A percentile compares a stretch with the other conserved stretches of the same genome.
Evolutionary conservation across 1,284 basidiomycete species (phyloP).

Genomic region (Porogramme epimiltina): DNA sequence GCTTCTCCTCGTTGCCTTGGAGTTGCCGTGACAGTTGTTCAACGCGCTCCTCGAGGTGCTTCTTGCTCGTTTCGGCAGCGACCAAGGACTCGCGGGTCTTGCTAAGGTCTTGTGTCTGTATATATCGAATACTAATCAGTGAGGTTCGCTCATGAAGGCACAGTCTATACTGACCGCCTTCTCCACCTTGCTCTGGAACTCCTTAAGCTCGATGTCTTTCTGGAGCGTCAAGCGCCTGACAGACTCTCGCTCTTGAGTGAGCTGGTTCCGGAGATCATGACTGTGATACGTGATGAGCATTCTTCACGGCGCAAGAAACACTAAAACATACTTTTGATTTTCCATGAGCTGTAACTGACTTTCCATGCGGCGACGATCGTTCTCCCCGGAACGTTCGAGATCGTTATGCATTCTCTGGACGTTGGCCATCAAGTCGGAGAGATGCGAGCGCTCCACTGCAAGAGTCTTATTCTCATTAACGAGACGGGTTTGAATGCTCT

Average conservation of each 20-base stretch:
- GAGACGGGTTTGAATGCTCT: constrained; percentile 79
- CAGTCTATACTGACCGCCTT: constrained; percentile 51
- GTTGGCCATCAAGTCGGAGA: constrained; percentile 86
- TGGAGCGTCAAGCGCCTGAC: constrained; percentile 72
- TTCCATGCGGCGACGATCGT: constrained; percentile 80
- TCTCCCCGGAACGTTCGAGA: constrained; percentile 79
- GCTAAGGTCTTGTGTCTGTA: constrained; percentile 64
- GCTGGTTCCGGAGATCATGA: constrained; percentile 73
- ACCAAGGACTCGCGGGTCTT: constrained; percentile 75
- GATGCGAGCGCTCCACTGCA: constrained; percentile 77
- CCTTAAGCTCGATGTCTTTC: constrained; percentile 80
- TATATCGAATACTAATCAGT: background rate
- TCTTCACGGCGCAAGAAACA: no score
- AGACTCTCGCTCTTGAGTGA: constrained; percentile 82
- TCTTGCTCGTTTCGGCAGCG: constrained; percentile 78
- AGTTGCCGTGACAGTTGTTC: constrained; percentile 73
- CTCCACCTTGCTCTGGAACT: constrained; percentile 75
- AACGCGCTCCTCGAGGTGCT: constrained; percentile 78
- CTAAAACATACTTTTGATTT: constrained; percentile 63
- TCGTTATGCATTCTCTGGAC: constrained; percentile 90
- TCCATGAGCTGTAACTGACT: constrained; percentile 80
- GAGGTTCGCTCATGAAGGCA: no score
- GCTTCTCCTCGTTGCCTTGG: constrained; percentile 79
- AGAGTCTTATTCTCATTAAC: constrained; percentile 85
- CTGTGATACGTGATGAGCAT: constrained; percentile 36